Evolutionary conservation across 2,329 filamentous ascomycete species (phyloP), one percentile per base, ranked within the genome.

Genomic region (Colletotrichum sp.): DNA sequence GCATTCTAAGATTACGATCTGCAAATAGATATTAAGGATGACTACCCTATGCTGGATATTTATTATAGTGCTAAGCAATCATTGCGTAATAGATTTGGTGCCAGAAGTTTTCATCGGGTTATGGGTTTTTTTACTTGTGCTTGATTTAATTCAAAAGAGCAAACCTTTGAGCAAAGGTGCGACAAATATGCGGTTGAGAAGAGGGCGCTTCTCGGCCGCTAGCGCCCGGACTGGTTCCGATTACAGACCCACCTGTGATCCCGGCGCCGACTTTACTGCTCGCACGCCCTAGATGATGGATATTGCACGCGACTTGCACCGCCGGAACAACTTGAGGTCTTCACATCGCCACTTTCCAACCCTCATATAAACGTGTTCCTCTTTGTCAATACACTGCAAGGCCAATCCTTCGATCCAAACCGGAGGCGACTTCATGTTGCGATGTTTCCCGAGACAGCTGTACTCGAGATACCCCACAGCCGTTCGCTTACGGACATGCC

Each of bases 401-500:
- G n/a, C 44, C n/a, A 52, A 1, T 13, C 10, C 10, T 52, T 52
- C 44, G 2, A 52, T 52, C n/a, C 44, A 52, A 13, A 52, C 0
- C 3, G n/a, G 44, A 52, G n/a, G 6, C n/a, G 44, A 52, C n/a
- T 52, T 52, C 44, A 52, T 52, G n/a, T 7, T 21, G 6, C n/a
- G 44, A 3, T 52, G 10, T 2, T 24, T 52, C n/a, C 44, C 44
- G 0, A 52, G n/a, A 52, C 44, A 52, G 44, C 4, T 0, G 2
- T 52, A 52, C 2, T 52, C 44, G 0, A 3, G 0, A 0, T 21
- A 52, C 0, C 44, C n/a, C 6, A 13, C 3, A 21, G n/a, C 12
- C 0, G 10, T 3, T 52, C 44, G 44, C 44, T 52, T 52, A 0
- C 44, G 44, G 44, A 21, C 44, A 2, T 52, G 44, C 44, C 44